Conservation (phyloP, 345 rosid species). For the Brassica rapa region DNA sequence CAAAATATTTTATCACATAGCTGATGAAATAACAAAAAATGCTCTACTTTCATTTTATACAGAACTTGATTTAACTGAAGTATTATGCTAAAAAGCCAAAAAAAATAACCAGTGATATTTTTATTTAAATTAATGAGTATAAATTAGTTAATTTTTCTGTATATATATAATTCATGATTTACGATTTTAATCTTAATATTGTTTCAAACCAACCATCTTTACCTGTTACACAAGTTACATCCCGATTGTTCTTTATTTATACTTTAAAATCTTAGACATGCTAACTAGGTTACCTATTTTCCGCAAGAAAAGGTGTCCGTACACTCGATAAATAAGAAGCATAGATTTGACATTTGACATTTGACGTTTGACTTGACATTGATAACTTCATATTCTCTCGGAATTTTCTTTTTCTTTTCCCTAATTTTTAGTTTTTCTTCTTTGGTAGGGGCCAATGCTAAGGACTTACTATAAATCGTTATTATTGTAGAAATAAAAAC, state of each 20-base stretch:
- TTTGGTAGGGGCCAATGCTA: slow-evolving; percentile 25
- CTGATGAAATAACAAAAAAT: not conserved
- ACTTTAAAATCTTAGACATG: slow-evolving; percentile 12
- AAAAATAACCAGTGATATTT: not conserved
- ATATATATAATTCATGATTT: not conserved
- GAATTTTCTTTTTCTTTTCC: slow-evolving; percentile 23
- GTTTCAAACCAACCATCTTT: not conserved
- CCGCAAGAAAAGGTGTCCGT: slow-evolving; percentile 27
- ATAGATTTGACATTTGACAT: slow-evolving; percentile 21
- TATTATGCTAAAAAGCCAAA: not conserved
- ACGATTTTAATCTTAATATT: not conserved
- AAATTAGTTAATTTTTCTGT: not conserved
- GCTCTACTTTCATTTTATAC: not conserved
- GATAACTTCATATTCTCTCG: slow-evolving; percentile 32
- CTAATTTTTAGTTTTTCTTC: slow-evolving; percentile 6
- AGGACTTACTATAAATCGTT: slow-evolving; percentile 28
- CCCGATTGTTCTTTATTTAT: slow-evolving; percentile 1
- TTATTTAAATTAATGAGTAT: not conserved
- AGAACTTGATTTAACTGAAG: not conserved
- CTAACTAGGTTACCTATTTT: not conserved
- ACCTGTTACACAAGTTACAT: not conserved
- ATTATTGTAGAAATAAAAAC: not conserved
- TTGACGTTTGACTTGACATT: not conserved
- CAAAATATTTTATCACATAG: not conserved
- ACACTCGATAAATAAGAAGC: slow-evolving; percentile 19